Base-by-base conservation (phyloP, 768 basidiomycete genomes). In the Trametes cingulata region DNA sequence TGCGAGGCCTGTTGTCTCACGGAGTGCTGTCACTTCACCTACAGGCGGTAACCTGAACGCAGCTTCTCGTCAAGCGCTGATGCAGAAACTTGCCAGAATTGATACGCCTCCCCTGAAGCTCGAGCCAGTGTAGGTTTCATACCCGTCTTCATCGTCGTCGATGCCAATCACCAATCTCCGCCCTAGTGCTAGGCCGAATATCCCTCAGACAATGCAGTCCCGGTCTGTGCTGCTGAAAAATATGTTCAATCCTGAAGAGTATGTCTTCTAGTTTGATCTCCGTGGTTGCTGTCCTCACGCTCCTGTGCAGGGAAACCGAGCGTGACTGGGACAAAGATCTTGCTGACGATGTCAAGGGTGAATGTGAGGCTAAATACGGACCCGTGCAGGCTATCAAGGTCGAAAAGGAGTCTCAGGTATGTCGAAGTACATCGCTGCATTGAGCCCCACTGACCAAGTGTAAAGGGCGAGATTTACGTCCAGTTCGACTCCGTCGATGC, bases 71-170 rank as follows among this genome's bases (percentile, higher is more conserved):
- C 95, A 97, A 82, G 93, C 94, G 75, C 93, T 99, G 80, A 99
- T 99, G 97, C 93, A 95, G 79, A 99, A 98, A 87, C 92, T 99
- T 84, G 95, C 97, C 75, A 93, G 97, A 81, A 91, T 86, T 77
- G 91, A 93, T 69, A 79, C 83, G 45, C 74, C 86, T 50, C 75
- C 83, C 50, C 71, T 77, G 56, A 80, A 77, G 69, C 80, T 83
- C 65, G 80, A 85, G 68, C 82, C 86, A 24, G 73, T 83, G 91
- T 93, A 75, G 64, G 86, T 72, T 47, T 41, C 35, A 33, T 4
- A 33, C 10, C 4, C 29, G 29, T 33, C 29, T 10, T 33, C 10
- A 4, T 33, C 6, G 4, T 5, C 10, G 29, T 5, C 29, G 29
- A 4, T 33, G 29, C n/a, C n/a, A n/a, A n/a, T n/a, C n/a, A n/a